Base-by-base conservation (phyloP, 2,329 filamentous ascomycete genomes). In the Microascus cirrosus region DNA sequence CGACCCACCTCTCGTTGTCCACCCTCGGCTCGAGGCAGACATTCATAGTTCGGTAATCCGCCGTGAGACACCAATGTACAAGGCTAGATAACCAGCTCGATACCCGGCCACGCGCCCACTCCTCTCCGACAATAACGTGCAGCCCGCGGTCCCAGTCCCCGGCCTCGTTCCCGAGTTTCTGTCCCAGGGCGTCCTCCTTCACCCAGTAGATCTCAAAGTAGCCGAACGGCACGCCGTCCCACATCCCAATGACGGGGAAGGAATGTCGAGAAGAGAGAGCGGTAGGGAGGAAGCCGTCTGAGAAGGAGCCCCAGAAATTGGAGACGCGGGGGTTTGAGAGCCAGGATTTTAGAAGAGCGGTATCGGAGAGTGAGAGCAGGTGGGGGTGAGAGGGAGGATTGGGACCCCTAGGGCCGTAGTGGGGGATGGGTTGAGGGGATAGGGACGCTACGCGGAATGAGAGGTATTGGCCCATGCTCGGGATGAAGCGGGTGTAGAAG, bases 181-280 rank as follows among this genome's bases (percentile, higher is more conserved):
- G 80, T 0, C 89, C 90, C 1, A 99, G 70, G 0, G 77, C 74
- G 66, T 97, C 94, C 68, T 99, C 94, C 66, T 95, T 96, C 3
- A 94, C 90, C 93, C 94, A 99, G 73, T 99, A 99, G 36, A 99
- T 81, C 74, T 99, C 94, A 68, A 99, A 96, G 69, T 95, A 99
- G 0, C 91, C 94, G 73, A 97, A 99, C 0, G 93, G 93, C 60
- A 93, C 87, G 12, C 90, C 92, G 64, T 97, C 90, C 89, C 93
- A 99, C 68, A 91, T 86, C 1, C 89, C 94, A 60, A 97, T 93
- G 0, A 86, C 90, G 0, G 94, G 94, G 70, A 97, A 96, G 10
- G 86, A 90, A 70, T 96, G 87, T 20, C 79, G 77, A 22, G 79
- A 84, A 13, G 77, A 77, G 12, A 97, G 73, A 0, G 80, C 84